A percentile compares a stretch with the other conserved stretches of the same genome.
phyloP scores from a whole-genome alignment of 768 basidiomycete genomes.

The Termitomyces sp. region DNA sequence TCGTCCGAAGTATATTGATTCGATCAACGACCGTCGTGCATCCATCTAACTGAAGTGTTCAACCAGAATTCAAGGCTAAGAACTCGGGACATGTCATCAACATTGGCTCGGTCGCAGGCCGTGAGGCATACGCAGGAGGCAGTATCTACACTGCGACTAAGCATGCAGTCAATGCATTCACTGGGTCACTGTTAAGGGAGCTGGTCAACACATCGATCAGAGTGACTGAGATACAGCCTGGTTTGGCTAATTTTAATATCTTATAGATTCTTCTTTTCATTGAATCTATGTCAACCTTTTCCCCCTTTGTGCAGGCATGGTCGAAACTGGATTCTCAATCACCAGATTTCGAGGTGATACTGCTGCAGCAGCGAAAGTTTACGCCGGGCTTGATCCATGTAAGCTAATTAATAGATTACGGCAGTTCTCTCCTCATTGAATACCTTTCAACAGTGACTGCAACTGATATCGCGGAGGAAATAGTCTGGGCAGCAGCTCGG shows the following conservation, averaged over 20 bases:
- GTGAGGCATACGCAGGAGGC: slow-evolving; percentile 86
- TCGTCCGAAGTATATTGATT: slow-evolving; percentile 47
- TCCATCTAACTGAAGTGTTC: background rate
- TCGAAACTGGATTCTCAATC: slow-evolving; percentile 90
- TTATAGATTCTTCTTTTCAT: background rate
- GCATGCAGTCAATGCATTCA: slow-evolving; percentile 83
- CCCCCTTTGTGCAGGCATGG: slow-evolving; percentile 49
- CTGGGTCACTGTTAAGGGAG: slow-evolving; percentile 73
- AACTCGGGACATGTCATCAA: slow-evolving; percentile 89
- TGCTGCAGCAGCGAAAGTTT: slow-evolving; percentile 79
- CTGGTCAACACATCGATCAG: slow-evolving; percentile 90
- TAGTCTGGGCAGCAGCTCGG: slow-evolving; percentile 92
- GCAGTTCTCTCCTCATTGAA: background rate
- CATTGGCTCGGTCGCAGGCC: slow-evolving; percentile 87
- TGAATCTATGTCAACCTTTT: background rate
- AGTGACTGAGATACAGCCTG: slow-evolving; percentile 93
- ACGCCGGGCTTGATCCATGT: slow-evolving; percentile 85
- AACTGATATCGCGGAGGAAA: slow-evolving; percentile 93
- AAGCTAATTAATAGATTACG: slow-evolving; percentile 23
- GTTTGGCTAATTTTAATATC: slow-evolving; percentile 29
- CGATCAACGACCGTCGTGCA: background rate
- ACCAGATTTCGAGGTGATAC: slow-evolving; percentile 87
- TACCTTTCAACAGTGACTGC: slow-evolving; percentile 51
- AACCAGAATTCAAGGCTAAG: slow-evolving; percentile 70
- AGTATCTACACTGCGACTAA: slow-evolving; percentile 93